Evolutionary conservation across 1,284 basidiomycete genomes (phyloP), one percentile per base, ranked within the genome.

Genomic region (Omphalotus olearius): DNA sequence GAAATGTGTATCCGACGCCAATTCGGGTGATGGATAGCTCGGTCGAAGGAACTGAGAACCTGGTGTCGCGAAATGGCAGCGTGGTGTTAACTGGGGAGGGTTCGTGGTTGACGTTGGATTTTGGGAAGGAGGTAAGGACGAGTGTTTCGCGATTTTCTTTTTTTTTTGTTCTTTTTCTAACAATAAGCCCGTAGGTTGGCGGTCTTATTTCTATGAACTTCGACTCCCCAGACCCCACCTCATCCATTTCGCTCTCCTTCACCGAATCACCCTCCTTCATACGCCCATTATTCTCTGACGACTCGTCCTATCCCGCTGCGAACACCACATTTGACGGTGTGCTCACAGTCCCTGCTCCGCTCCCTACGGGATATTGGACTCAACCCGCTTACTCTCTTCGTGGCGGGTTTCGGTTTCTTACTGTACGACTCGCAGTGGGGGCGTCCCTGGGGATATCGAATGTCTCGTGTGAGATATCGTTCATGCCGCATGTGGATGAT

Each of bases 341-440:
- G 4, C 65, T 78, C 1, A 56, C 54, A 11, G 60, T 80, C 7
- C 51, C 66, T 3, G 64, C 69, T 0, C 75, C 76, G 0, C 62
- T 75, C 4, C 35, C 56, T 0, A 44, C 53, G 0, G 76, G 75
- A 0, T 61, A 67, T 44, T 82, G 79, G 79, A 75, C 71, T 0
- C 78, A 80, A 56, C 76, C 78, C 0, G 56, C 69, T 0, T 60
- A 63, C 3, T 62, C 66, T 0, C 64, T 82, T 4, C 66, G 80
- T 13, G 80, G 80, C 3, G 80, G 80, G 1, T 82, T 78, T 56
- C 72, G 80, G 9, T 83, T 70, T 58, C 63, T 83, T n/a, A 81
- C 79, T 0, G 68, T 83, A 36, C 70, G 76, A 0, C 72, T 72
- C 1, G 72, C 65, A 9, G 66, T 66, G 0, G 55, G 62, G 20